Base-by-base conservation (phyloP, 2,329 filamentous ascomycete genomes). In the Cercospora sp. region DNA sequence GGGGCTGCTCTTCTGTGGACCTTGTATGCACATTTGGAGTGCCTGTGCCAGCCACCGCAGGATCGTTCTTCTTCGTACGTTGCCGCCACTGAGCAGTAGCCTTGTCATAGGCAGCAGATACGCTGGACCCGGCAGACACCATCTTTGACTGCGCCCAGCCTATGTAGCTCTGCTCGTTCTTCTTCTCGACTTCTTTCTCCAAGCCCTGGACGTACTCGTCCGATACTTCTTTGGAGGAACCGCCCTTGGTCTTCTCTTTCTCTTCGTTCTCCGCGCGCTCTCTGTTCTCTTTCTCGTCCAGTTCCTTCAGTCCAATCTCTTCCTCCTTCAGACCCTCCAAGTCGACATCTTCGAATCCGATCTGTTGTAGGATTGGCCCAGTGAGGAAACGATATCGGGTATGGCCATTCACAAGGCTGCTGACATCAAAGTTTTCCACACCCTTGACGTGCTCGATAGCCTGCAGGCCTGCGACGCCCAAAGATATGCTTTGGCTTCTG, bases 381-480 rank as follows among this genome's bases (percentile, higher is more conserved):
- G 83, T 84, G 3, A 85, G 78, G 71, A 82, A 84, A 18, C 84
- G 78, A 73, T 86, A 87, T 55, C 79, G 77, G 3, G 84, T 77
- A 72, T 86, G 84, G 0, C 84, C 84, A n/a, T 78, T 79, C 0
- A 86, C 83, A 1, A 84, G 75, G 26, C 83, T 81, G 12, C 80
- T 83, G 23, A 86, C 82, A 69, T 87, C 84, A 13, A 87, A 81
- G 36, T 86, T 87, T 65, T 86, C 82, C 0, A 95, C 85, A 2
- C 90, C 90, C 5, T 87, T 84, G 16, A 94, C 87, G 8, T 84
- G 86, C 66, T 88, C 80, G 26, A 96, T 87, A 33, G 88, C 84
- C 77, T 97, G 91, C 1, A 98, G 82, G 0, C 94, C 94, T 0
- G 93, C 93, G 51, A 97, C 88, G 3, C 94, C 94, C 48, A 91